Percentiles rank a stretch among this genome's conserved stretches.
These are phyloP conservation scores for Penicillium aurantiogriseum DNA, from an alignment of 2,329 filamentous ascomycete species.

Conservation along the genomic window DNA sequence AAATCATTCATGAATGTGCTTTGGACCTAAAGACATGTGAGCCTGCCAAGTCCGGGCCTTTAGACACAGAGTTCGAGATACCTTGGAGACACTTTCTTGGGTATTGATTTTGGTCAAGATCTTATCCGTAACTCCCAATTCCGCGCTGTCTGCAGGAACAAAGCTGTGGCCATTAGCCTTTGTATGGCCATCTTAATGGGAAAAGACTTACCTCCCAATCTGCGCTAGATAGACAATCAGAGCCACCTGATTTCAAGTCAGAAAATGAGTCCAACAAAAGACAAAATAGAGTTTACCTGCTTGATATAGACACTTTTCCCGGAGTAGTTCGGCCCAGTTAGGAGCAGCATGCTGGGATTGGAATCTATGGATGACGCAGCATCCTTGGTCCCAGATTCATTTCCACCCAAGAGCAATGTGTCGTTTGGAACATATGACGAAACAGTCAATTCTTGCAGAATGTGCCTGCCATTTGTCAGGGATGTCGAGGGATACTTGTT, in stretches of 20 bases:
- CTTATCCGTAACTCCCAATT: conserved; percentile 84
- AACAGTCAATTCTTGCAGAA: conserved; percentile 80
- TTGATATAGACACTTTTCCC: conserved; percentile 96
- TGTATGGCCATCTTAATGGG: background rate
- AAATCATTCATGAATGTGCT: conserved; percentile 78
- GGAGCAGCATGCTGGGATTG: conserved; percentile 66
- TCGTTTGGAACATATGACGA: conserved; percentile 80
- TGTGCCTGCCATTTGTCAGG: conserved; percentile 55
- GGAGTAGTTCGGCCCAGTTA: conserved; percentile 95
- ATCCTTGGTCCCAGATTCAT: background rate
- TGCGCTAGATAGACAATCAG: conserved; percentile 91
- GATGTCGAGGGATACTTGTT: background rate
- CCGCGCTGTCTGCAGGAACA: conserved; percentile 74
- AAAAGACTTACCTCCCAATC: conserved; percentile 58
- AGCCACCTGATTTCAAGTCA: conserved; percentile 55
- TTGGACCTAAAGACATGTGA: conserved; percentile 45
- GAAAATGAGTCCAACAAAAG: background rate
- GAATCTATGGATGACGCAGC: conserved; percentile 9
- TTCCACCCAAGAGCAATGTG: conserved; percentile 65
- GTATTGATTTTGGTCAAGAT: conserved; percentile 85
- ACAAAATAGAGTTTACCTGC: conserved; percentile 50
- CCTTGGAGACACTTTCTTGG: conserved; percentile 63
- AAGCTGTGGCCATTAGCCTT: conserved; percentile 55
- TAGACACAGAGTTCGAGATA: conserved; percentile 13
- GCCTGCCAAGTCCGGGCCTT: background rate